These are phyloP conservation scores for Komagataella pseudopastoris DNA, from an alignment of 805 yeast genomes.

Conservation along the genomic window DNA sequence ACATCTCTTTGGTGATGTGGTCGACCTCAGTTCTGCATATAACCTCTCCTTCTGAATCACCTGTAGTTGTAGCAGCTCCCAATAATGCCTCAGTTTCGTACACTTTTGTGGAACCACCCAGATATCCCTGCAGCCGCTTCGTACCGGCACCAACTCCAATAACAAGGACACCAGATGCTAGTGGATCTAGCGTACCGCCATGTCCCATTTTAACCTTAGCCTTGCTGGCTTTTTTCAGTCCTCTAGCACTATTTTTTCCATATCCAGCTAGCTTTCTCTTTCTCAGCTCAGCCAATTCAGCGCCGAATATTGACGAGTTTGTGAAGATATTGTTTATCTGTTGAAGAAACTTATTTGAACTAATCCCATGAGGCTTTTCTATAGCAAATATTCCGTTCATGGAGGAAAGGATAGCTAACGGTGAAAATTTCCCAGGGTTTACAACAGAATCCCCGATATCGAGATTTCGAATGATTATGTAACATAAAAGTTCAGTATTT, in stretches of 20 bases:
- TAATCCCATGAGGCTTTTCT: conserved; percentile 75
- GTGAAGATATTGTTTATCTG: conserved; percentile 53
- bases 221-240: conserved; percentile 25
- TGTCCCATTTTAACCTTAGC: conserved; percentile 85
- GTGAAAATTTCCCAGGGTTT: neutral
- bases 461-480: neutral
- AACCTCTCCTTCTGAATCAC: conserved; percentile 83
- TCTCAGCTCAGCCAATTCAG: conserved; percentile 35
- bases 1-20: conserved; percentile 40
- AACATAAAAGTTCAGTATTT: neutral
- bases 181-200: conserved; percentile 94
- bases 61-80: conserved; percentile 88
- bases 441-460: neutral
- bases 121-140: conserved; percentile 57
- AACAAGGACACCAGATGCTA: conserved; percentile 89
- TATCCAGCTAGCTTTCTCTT: conserved; percentile 29
- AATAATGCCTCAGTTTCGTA: conserved; percentile 77
- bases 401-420: neutral
- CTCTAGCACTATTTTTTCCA: conserved; percentile 18
- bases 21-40: conserved; percentile 40
- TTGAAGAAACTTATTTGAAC: conserved; percentile 64
- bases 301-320: conserved; percentile 40
- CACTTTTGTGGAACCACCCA: conserved; percentile 62
- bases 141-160: conserved; percentile 93
- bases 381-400: conserved; percentile 95